Evolutionary conservation across 371 early-diverging fungal genomes (phyloP).

Genomic region (Rhizopus sp.): DNA sequence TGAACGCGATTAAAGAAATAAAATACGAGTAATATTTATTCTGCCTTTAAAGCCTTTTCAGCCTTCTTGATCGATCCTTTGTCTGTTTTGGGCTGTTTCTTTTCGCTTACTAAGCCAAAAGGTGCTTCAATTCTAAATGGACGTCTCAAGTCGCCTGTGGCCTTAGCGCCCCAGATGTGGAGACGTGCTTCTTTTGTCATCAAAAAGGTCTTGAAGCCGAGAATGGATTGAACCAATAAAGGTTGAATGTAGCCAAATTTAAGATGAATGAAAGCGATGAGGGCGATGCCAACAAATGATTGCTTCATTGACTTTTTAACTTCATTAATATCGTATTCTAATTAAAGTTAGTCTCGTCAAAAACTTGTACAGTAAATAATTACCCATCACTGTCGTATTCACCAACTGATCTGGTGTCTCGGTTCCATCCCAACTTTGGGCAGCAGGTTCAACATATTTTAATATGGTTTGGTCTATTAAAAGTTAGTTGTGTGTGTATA

Average conservation of each 20-base stretch:
- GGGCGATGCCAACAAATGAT: conserved; percentile 59
- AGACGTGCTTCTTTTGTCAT: conserved; percentile 70
- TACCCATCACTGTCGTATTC: conserved; percentile 39
- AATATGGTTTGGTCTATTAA: conserved; percentile 37
- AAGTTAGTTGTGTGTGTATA: no score
- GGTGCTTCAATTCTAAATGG: conserved; percentile 77
- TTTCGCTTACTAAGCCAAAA: conserved; percentile 50
- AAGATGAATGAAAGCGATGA: conserved; percentile 78
- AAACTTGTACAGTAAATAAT: not conserved
- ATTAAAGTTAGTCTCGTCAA: not conserved
- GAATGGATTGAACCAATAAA: conserved; percentile 75
- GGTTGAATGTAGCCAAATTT: conserved; percentile 89
- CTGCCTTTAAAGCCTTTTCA: conserved; percentile 49
- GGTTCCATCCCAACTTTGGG: conserved; percentile 45
- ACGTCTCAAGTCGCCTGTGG: conserved; percentile 74
- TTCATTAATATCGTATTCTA: conserved; percentile 80
- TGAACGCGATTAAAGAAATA: conserved; percentile 59
- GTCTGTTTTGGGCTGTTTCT: conserved; percentile 46
- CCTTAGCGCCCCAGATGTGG: conserved; percentile 66
- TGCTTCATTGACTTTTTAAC: conserved; percentile 70
- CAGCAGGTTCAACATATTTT: conserved; percentile 41
- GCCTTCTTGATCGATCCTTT: conserved; percentile 52
- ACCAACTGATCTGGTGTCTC: conserved; percentile 34
- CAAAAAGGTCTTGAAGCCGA: conserved; percentile 69
- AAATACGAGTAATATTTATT: conserved; percentile 66